Percentiles rank a stretch among this genome's conserved stretches.
These are phyloP conservation scores for Eustoma russellianum DNA, from an alignment of 257 asterid species.

Conservation along the genomic window DNA sequence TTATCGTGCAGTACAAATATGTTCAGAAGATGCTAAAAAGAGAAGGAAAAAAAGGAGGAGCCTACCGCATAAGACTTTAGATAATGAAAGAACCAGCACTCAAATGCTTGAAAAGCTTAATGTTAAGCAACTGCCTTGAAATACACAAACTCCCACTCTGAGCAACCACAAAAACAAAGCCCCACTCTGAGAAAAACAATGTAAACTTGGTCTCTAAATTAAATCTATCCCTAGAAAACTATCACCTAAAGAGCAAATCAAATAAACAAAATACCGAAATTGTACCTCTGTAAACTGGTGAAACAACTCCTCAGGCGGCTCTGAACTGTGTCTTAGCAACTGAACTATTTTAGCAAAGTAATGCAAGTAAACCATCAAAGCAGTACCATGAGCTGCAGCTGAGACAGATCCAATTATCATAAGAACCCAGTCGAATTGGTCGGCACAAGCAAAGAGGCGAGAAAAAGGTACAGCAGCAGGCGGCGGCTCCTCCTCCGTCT, in stretches of 20 bases:
- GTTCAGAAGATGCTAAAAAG: too few species aligned
- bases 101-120: too few species aligned
- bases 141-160: neutral
- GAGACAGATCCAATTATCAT: conserved; percentile 87
- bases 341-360: conserved; percentile 79
- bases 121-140: too few species aligned
- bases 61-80: too few species aligned
- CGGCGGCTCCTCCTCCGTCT: conserved; percentile 88
- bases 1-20: too few species aligned
- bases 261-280: neutral
- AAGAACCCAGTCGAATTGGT: conserved; percentile 78
- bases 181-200: too few species aligned
- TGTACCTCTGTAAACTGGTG: conserved; percentile 74
- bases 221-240: too few species aligned
- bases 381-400: conserved; percentile 97
- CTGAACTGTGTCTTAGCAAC: conserved; percentile 34
- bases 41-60: too few species aligned
- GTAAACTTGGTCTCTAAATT: neutral
- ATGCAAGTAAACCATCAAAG: conserved; percentile 90
- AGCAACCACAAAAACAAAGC: too few species aligned
- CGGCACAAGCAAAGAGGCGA: conserved; percentile 79
- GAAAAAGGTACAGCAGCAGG: conserved; percentile 97
- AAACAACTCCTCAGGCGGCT: conserved; percentile 34
- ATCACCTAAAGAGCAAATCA: too few species aligned
- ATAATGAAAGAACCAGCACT: too few species aligned